Evolutionary conservation across 2,329 filamentous ascomycete species (phyloP).

Genomic region (Arthrobotrys musiformis): DNA sequence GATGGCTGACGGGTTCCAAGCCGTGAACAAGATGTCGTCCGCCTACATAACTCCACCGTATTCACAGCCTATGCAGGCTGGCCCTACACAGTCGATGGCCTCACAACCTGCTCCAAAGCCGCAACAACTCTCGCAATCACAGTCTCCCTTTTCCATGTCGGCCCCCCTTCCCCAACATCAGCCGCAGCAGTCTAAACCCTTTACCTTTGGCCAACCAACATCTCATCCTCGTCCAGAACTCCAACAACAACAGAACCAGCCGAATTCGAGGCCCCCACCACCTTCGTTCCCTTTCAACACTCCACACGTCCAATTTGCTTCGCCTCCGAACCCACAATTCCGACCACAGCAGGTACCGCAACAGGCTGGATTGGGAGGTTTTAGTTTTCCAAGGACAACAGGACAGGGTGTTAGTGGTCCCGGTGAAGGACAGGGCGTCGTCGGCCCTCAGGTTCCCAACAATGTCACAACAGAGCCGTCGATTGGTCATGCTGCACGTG

Average conservation of each 20-base stretch:
- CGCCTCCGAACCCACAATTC: conserved; percentile 49
- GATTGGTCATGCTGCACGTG: conserved; percentile 18
- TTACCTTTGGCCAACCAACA: conserved; percentile 47
- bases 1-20: conserved; percentile 55
- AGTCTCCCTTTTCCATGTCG: conserved; percentile 42
- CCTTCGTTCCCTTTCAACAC: conserved; percentile 53
- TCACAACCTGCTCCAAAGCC: conserved; percentile 56
- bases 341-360: conserved; percentile 46
- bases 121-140: conserved; percentile 54
- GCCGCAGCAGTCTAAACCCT: conserved; percentile 28
- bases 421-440: conserved; percentile 32
- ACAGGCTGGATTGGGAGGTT: conserved; percentile 37
- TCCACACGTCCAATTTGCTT: conserved; percentile 49
- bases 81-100: conserved; percentile 44
- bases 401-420: conserved; percentile 22
- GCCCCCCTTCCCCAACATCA: conserved; percentile 27
- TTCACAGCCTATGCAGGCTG: conserved; percentile 49
- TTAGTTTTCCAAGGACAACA: conserved; percentile 36
- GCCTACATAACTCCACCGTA: conserved; percentile 36
- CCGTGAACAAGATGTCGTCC: conserved; percentile 55
- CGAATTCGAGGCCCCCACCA: conserved; percentile 40
- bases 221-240: conserved; percentile 49
- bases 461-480: conserved; percentile 23
- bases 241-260: conserved; percentile 34
- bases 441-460: conserved; percentile 22